A percentile compares a stretch with the other conserved stretches of the same genome.
These are phyloP conservation scores for Hyparrhenia diplandra DNA, from an alignment of 176 grass and related monocot species.

Conservation along the genomic window DNA sequence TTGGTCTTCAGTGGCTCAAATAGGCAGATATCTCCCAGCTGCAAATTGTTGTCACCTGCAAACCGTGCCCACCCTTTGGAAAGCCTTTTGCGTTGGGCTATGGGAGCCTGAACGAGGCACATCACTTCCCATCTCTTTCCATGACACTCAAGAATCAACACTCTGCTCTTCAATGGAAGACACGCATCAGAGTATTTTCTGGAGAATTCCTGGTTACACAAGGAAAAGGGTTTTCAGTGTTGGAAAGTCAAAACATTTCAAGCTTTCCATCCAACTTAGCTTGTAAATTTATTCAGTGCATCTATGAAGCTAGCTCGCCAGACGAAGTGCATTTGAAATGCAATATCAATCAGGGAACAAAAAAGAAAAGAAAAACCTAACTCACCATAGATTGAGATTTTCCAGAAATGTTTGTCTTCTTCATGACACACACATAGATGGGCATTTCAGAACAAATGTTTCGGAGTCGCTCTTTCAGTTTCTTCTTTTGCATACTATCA, in stretches of 20 bases:
- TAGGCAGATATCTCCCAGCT: slow-evolving; percentile 36
- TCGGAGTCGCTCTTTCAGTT: too few relatives aligned
- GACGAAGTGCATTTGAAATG: too few relatives aligned
- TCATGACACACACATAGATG: slow-evolving; percentile 1
- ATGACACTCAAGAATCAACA: too few relatives aligned
- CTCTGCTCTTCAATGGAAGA: too few relatives aligned
- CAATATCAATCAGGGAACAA: neutral
- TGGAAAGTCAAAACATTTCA: neutral
- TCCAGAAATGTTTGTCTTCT: neutral
- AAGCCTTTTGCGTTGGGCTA: neutral
- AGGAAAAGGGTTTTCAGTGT: neutral
- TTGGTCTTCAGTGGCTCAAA: slow-evolving; percentile 25
- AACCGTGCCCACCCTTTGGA: slow-evolving; percentile 13
- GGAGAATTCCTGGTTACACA: neutral
- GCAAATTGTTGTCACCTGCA: slow-evolving; percentile 27
- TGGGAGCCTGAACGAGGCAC: neutral
- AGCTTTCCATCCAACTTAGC: too few relatives aligned
- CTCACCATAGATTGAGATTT: neutral
- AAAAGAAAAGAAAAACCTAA: neutral
- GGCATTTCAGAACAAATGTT: slow-evolving; percentile 24
- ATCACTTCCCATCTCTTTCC: too few relatives aligned
- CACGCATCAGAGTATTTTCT: too few relatives aligned
- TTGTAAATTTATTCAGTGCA: too few relatives aligned
- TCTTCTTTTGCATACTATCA: too few relatives aligned
- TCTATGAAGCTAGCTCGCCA: neutral